Conservation (phyloP, 441 rosid species). For the Populus trichocarpa region DNA sequence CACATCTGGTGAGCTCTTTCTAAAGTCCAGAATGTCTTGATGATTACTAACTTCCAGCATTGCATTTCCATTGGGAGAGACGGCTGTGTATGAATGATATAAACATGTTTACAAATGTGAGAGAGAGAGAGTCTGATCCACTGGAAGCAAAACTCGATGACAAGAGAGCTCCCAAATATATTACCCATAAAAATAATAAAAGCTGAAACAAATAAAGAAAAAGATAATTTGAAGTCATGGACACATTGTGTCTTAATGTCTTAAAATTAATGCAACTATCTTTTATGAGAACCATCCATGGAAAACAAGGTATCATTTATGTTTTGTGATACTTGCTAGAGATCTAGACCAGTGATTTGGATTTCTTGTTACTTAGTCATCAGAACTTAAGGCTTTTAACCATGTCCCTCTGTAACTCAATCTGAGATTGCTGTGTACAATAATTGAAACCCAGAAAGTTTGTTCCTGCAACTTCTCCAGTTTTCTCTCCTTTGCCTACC, state of each 20-base stretch:
- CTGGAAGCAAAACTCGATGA: not conserved
- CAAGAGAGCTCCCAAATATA: not conserved
- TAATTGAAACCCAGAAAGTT: too few species aligned
- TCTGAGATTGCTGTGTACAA: not conserved
- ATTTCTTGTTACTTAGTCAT: not conserved
- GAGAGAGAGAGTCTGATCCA: not conserved
- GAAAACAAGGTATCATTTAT: not conserved
- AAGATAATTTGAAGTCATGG: not conserved
- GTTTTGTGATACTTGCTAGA: not conserved
- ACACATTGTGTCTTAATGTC: not conserved
- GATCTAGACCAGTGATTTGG: not conserved
- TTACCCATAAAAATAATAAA: not conserved
- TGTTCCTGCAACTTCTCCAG: too few species aligned
- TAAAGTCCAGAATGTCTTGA: slow-evolving; percentile 27
- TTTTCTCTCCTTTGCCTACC: too few species aligned
- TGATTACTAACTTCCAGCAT: slow-evolving; percentile 21
- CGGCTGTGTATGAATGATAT: slow-evolving; percentile 25
- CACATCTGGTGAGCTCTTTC: slow-evolving; percentile 13
- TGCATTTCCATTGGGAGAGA: slow-evolving; percentile 29
- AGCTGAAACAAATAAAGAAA: not conserved
- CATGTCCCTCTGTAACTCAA: too few species aligned
- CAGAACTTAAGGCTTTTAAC: not conserved
- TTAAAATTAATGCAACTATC: too few species aligned
- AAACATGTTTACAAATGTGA: not conserved
- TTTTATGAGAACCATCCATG: not conserved